These are phyloP conservation scores for Ramaria sp. DNA, from an alignment of 768 basidiomycete genomes.

Conservation along the genomic window DNA sequence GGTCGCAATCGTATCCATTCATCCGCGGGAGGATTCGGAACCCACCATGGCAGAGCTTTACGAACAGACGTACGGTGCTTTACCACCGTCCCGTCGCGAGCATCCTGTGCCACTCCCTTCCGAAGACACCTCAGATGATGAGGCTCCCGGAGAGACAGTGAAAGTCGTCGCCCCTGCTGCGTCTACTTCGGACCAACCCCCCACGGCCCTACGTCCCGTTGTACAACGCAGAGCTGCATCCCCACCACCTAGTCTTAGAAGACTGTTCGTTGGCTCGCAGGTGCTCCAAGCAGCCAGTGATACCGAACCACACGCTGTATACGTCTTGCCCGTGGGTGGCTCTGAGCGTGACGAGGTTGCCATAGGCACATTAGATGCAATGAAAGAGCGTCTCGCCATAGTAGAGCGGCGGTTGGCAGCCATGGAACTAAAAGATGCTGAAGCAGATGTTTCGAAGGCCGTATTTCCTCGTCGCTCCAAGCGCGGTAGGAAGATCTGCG, in stretches of 20 bases:
- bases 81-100: neutral
- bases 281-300: neutral
- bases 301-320: neutral
- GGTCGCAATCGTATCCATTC: neutral
- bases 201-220: neutral
- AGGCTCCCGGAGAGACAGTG: neutral
- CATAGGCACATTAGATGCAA: neutral
- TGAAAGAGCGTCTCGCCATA: neutral
- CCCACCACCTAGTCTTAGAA: neutral
- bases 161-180: neutral
- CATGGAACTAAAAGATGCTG: neutral
- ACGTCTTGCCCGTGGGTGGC: neutral
- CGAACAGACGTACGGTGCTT: neutral
- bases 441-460: neutral
- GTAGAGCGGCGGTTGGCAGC: neutral
- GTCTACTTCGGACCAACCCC: neutral
- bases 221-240: neutral
- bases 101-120: neutral
- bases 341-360: neutral
- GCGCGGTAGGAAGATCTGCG: neutral
- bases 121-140: neutral
- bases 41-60: conserved; percentile 3
- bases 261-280: neutral
- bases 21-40: neutral
- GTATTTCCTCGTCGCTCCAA: neutral